Conservation (phyloP, 2,329 filamentous ascomycete species). For the Gnomoniopsis sp. region DNA sequence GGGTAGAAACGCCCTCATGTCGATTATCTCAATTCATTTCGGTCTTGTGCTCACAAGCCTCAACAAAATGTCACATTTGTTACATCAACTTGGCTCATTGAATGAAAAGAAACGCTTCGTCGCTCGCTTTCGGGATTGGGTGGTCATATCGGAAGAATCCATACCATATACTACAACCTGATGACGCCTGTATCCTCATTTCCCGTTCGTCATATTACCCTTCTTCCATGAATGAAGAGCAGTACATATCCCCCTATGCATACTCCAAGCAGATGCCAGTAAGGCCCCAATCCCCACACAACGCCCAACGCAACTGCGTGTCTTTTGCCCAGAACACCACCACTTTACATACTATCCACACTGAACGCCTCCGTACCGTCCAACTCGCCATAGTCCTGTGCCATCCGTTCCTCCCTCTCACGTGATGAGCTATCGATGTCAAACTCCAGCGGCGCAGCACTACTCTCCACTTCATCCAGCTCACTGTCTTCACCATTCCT, state of each 20-base stretch:
- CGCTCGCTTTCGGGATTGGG: not conserved
- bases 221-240: not conserved
- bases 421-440: not conserved
- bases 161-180: not conserved
- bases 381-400: not conserved
- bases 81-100: not conserved
- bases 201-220: not conserved
- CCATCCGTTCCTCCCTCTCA: not conserved
- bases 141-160: not conserved
- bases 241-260: not conserved
- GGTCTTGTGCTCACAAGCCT: not conserved
- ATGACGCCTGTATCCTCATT: not conserved
- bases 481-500: not conserved
- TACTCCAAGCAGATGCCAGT: slow-evolving; percentile 5
- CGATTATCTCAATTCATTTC: not conserved
- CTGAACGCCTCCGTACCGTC: slow-evolving; percentile 6
- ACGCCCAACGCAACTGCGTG: not conserved
- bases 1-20: not conserved
- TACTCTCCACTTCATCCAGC: slow-evolving; percentile 3
- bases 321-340: not conserved
- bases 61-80: too few relatives aligned
- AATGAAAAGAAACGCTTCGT: not conserved
- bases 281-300: not conserved
- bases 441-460: slow-evolving; percentile 3
- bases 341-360: slow-evolving; percentile 4